Percentiles rank a stretch among this genome's conserved stretches.
These are phyloP conservation scores for Theileria parva DNA, from an alignment of 169 alveolate species.

Conservation along the genomic window DNA sequence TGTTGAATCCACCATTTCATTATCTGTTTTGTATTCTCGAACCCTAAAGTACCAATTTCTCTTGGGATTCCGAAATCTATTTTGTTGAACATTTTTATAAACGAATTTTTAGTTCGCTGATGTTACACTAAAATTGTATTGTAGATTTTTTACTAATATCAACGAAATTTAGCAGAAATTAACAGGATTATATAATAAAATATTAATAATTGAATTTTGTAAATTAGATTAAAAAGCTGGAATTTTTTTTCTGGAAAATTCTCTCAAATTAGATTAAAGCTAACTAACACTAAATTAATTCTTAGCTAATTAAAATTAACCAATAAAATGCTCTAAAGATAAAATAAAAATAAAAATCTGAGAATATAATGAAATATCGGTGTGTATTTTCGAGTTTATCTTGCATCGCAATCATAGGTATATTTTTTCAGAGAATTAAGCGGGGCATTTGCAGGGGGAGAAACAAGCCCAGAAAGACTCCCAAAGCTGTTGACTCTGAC, in stretches of 20 bases:
- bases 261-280: not conserved
- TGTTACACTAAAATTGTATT: not conserved
- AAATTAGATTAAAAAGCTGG: not conserved
- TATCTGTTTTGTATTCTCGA: constrained; percentile 4
- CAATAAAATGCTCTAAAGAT: not conserved
- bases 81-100: not conserved
- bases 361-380: not conserved
- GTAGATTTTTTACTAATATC: not conserved
- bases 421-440: not conserved
- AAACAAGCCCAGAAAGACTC: not conserved
- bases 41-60: constrained; percentile 24
- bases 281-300: not conserved
- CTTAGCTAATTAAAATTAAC: not conserved
- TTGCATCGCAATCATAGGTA: not conserved
- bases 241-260: not conserved
- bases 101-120: not conserved
- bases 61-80: not conserved
- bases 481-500: not conserved
- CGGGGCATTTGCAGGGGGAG: not conserved
- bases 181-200: not conserved
- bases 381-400: constrained; percentile 4
- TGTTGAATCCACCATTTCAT: constrained; percentile 13
- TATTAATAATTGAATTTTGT: too few species aligned
- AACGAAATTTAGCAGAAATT: not conserved
- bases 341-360: too few species aligned